Conservation (phyloP, 345 rosid genomes). For the Leavenworthia alabamica region DNA sequence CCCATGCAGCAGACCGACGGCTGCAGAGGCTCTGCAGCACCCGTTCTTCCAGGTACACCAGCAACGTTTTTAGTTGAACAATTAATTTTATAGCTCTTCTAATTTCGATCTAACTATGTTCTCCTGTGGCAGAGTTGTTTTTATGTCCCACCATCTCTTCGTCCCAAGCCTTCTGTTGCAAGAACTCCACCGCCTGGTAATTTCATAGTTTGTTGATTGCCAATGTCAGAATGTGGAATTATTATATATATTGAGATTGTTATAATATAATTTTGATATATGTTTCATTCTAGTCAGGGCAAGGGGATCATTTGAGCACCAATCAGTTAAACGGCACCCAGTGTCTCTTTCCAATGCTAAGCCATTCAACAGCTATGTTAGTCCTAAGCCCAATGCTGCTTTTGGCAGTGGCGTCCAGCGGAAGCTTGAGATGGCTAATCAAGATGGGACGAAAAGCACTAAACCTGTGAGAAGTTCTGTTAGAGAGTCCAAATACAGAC, state of each 20-base stretch:
- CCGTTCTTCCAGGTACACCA: constrained; percentile 96
- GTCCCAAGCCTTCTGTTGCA: constrained; percentile 44
- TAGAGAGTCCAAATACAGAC: constrained; percentile 56
- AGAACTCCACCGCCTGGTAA: constrained; percentile 76
- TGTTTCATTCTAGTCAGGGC: constrained; percentile 38
- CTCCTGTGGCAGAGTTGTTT: constrained; percentile 68
- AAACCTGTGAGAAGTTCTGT: constrained; percentile 37
- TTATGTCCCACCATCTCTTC: constrained; percentile 86
- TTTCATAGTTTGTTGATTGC: background rate
- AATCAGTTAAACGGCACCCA: constrained; percentile 42
- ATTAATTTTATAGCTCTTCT: no score
- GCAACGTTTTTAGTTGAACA: no score
- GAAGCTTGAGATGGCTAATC: constrained; percentile 58
- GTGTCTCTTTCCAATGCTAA: constrained; percentile 46
- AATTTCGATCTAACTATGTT: background rate
- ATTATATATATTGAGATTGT: background rate
- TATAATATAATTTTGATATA: background rate
- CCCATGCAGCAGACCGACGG: constrained; percentile 86
- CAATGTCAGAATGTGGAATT: no score
- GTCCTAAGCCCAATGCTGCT: constrained; percentile 47
- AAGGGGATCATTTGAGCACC: constrained; percentile 56
- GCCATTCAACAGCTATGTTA: constrained; percentile 35
- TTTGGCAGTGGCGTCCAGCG: constrained; percentile 64
- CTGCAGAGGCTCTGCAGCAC: constrained; percentile 81
- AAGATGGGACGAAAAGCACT: constrained; percentile 49